A percentile compares a stretch with the other conserved stretches of the same genome.
Evolutionary conservation across 2,329 filamentous ascomycete species (phyloP).

Genomic region (Pseudopyricularia cyperi): DNA sequence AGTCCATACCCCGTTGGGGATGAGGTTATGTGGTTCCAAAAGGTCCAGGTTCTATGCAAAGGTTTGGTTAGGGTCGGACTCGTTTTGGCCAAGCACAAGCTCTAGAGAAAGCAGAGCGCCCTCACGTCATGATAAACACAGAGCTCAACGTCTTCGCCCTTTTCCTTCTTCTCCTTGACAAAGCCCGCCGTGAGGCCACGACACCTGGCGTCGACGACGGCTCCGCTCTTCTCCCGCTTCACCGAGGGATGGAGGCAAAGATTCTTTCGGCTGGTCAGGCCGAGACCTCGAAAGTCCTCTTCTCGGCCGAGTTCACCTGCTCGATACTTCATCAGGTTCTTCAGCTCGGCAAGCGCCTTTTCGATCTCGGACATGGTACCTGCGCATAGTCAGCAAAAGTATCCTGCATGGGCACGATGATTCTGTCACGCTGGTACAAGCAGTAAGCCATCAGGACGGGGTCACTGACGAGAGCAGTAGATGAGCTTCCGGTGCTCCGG

Average conservation of each 20-base stretch:
- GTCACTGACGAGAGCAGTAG: slow-evolving; percentile 71
- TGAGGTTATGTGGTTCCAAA: slow-evolving; percentile 85
- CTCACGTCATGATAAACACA: slow-evolving; percentile 88
- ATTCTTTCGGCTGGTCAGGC: slow-evolving; percentile 93
- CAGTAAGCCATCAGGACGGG: neutral
- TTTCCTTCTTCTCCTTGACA: slow-evolving; percentile 93
- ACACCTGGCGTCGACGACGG: slow-evolving; percentile 89
- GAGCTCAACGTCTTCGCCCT: slow-evolving; percentile 84
- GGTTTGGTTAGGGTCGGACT: slow-evolving; percentile 7
- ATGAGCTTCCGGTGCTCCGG: slow-evolving; percentile 92
- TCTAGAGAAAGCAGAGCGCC: neutral
- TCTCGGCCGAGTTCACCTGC: slow-evolving; percentile 75
- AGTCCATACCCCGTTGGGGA: slow-evolving; percentile 92
- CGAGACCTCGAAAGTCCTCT: slow-evolving; percentile 87
- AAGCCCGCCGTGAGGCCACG: slow-evolving; percentile 92
- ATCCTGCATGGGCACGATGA: neutral
- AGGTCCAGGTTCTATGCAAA: slow-evolving; percentile 67
- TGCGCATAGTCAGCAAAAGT: slow-evolving; percentile 11
- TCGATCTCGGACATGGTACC: slow-evolving; percentile 99
- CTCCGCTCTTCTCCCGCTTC: slow-evolving; percentile 89
- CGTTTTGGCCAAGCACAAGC: neutral
- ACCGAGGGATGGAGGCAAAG: slow-evolving; percentile 92
- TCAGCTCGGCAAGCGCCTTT: slow-evolving; percentile 85
- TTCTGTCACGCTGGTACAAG: neutral
- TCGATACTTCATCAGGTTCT: slow-evolving; percentile 89